Percentiles rank a stretch among this genome's conserved stretches.
These are phyloP conservation scores for Rhododendron henanense DNA, from an alignment of 148 eudicot species.

Conservation along the genomic window DNA sequence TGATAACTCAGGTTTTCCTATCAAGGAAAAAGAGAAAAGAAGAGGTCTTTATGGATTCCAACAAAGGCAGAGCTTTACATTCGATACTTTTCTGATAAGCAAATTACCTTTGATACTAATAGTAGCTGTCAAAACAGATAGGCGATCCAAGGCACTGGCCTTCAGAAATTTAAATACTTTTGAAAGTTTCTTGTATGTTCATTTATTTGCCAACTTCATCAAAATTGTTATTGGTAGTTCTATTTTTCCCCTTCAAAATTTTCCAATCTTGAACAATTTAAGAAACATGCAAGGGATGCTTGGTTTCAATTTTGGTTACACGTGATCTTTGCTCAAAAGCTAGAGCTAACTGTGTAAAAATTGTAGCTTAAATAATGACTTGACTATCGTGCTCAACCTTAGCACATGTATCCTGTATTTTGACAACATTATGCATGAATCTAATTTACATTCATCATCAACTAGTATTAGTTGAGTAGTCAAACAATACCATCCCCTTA, in stretches of 20 bases:
- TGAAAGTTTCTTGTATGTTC: not conserved
- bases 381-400: not conserved
- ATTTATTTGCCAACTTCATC: not conserved
- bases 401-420: not conserved
- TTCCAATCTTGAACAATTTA: not conserved
- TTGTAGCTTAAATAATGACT: not conserved
- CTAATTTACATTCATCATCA: not conserved
- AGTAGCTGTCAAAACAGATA: not conserved
- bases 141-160: not conserved
- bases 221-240: not conserved
- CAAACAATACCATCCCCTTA: not conserved
- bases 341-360: not conserved
- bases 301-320: not conserved
- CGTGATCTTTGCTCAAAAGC: not conserved
- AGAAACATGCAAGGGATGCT: not conserved
- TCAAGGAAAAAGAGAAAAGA: not conserved
- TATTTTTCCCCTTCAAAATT: not conserved
- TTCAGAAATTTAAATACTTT: not conserved
- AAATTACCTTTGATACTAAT: not conserved
- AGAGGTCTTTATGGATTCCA: not conserved
- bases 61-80: not conserved
- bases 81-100: not conserved
- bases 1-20: not conserved
- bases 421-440: not conserved
- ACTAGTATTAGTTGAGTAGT: not conserved